Percentiles rank a stretch among this genome's conserved stretches.
These are phyloP conservation scores for Hyaloscypha bicolor DNA, from an alignment of 495 filamentous ascomycete species.

Conservation along the genomic window DNA sequence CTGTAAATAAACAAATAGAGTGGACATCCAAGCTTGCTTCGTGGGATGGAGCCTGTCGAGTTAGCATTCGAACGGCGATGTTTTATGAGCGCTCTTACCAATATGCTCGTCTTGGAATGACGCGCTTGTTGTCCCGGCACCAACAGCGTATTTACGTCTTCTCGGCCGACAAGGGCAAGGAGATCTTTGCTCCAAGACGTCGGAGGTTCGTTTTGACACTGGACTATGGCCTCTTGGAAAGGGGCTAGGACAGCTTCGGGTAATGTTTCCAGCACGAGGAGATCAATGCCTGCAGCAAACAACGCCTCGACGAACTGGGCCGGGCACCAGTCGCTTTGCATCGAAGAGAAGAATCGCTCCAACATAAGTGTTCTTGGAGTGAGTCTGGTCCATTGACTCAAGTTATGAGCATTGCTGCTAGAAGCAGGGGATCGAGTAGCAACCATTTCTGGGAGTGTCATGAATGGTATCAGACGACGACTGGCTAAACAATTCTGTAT, in stretches of 20 bases:
- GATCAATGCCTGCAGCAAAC: constrained; percentile 58
- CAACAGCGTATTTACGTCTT: constrained; percentile 75
- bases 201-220: constrained; percentile 80
- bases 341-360: constrained; percentile 52
- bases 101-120: constrained; percentile 36
- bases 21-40: constrained; percentile 73
- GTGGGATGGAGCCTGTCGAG: constrained; percentile 56
- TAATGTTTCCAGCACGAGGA: constrained; percentile 69
- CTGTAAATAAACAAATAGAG: constrained; percentile 63
- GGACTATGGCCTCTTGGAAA: constrained; percentile 79
- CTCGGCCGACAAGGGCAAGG: constrained; percentile 75
- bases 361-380: constrained; percentile 72
- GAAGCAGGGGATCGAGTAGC: constrained; percentile 30
- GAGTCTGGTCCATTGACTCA: constrained; percentile 23
- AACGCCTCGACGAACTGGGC: constrained; percentile 62
- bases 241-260: constrained; percentile 80
- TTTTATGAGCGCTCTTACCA: constrained; percentile 35
- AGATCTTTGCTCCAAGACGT: constrained; percentile 71
- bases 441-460: constrained; percentile 47
- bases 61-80: not conserved
- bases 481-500: constrained; percentile 67
- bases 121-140: constrained; percentile 42
- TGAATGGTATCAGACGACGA: constrained; percentile 49
- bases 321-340: constrained; percentile 41
- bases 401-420: constrained; percentile 16